Percentiles rank a stretch among this genome's conserved stretches.
Evolutionary conservation across 2,329 filamentous ascomycete genomes (phyloP).

Genomic region (Penicillium sp.): DNA sequence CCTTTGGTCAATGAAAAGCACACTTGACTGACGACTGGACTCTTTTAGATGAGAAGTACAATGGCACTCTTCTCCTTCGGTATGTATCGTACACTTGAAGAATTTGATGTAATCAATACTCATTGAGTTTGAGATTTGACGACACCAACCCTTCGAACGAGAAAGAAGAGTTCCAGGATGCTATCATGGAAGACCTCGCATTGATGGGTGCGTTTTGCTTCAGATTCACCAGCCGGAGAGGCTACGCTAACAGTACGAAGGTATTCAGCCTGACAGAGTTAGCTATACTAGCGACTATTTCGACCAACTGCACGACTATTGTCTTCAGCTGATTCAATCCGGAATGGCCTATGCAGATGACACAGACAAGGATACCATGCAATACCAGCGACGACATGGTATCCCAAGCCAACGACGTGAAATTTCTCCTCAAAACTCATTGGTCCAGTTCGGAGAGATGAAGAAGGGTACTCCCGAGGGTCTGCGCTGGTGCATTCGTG

Average conservation of each 20-base stretch:
- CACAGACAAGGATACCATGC: slow-evolving; percentile 86
- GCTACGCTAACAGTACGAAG: too few species aligned
- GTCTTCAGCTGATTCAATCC: slow-evolving; percentile 78
- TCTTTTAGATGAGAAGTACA: slow-evolving; percentile 70
- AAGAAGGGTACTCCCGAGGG: slow-evolving; percentile 80
- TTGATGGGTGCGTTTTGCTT: slow-evolving; percentile 65
- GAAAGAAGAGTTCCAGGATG: slow-evolving; percentile 93
- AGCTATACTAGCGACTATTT: slow-evolving; percentile 97
- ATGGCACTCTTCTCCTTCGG: slow-evolving; percentile 84
- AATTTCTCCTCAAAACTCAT: slow-evolving; percentile 75
- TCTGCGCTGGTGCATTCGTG: slow-evolving; percentile 84
- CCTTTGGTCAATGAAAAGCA: too few species aligned
- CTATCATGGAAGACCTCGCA: slow-evolving; percentile 87
- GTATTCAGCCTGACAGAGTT: slow-evolving; percentile 78
- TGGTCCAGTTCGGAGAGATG: slow-evolving; percentile 91
- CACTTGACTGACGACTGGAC: too few species aligned
- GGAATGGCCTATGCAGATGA: slow-evolving; percentile 94
- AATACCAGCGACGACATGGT: slow-evolving; percentile 78
- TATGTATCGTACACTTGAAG: slow-evolving; percentile 35
- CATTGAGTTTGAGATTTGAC: slow-evolving; percentile 57
- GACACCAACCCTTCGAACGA: slow-evolving; percentile 98
- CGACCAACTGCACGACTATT: slow-evolving; percentile 83
- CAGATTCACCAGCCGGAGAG: too few species aligned
- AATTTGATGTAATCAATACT: too few species aligned
- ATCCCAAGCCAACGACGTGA: slow-evolving; percentile 81